Evolutionary conservation across 176 grass and related monocot genomes (phyloP).

Genomic region (Eleusine indica): DNA sequence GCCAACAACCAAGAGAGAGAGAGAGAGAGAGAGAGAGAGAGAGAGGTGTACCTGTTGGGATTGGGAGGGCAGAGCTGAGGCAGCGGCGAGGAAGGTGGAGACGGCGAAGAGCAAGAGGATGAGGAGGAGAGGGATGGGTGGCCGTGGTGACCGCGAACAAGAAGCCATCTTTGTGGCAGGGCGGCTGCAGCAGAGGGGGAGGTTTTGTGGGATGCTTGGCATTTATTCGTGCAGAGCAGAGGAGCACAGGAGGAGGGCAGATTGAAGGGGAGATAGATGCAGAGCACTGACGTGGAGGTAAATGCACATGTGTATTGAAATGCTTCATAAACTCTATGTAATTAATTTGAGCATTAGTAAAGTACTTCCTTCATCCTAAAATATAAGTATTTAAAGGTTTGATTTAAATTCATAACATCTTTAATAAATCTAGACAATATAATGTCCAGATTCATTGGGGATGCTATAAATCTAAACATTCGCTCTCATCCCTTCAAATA

Average conservation of each 20-base stretch:
- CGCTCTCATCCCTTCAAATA: too few relatives aligned
- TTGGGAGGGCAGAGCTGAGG: conserved; percentile 12
- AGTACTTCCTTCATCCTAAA: too few relatives aligned
- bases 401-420: too few relatives aligned
- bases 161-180: conserved; percentile 39
- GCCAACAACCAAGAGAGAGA: neutral
- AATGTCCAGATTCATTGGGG: too few relatives aligned
- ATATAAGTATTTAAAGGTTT: too few relatives aligned
- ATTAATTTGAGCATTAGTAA: too few relatives aligned
- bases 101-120: neutral
- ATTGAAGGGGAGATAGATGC: neutral
- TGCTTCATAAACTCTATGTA: too few relatives aligned
- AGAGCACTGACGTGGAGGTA: neutral
- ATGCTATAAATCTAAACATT: too few relatives aligned
- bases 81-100: neutral
- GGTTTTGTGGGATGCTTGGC: conserved; percentile 20
- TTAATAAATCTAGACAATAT: too few relatives aligned
- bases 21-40: conserved; percentile 29
- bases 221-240: conserved; percentile 13
- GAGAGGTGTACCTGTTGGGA: conserved; percentile 20
- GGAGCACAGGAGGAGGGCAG: neutral
- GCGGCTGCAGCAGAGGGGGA: neutral
- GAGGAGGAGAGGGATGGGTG: conserved; percentile 25
- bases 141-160: conserved; percentile 12
- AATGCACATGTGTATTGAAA: too few relatives aligned